Conservation (phyloP, 2,329 filamentous ascomycete genomes). For the Septoria linicola region DNA sequence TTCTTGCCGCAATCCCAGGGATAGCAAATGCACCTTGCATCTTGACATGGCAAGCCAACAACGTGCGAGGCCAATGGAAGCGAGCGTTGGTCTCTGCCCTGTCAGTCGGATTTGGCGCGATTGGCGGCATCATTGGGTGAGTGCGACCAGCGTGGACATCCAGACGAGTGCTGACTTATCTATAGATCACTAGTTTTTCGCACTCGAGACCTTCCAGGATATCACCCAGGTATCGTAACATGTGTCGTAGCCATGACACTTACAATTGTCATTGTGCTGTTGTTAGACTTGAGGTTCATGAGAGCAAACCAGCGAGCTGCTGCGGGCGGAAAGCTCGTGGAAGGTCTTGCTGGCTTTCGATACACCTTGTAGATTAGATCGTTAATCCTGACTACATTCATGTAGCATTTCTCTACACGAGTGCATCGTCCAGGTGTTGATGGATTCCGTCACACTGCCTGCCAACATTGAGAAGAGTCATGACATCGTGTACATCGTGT, state of each 20-base stretch:
- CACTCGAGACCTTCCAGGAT: constrained; percentile 22
- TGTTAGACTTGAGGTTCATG: constrained; percentile 22
- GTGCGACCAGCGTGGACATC: background rate
- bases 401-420: background rate
- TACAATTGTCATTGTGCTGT: constrained; percentile 22
- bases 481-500: background rate
- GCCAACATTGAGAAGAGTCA: no score
- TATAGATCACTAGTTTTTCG: constrained; percentile 22
- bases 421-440: no score
- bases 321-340: constrained; percentile 23
- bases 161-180: background rate
- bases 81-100: constrained; percentile 35
- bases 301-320: constrained; percentile 26
- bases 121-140: constrained; percentile 63
- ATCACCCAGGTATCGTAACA: constrained; percentile 24
- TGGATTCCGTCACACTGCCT: no score
- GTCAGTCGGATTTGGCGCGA: constrained; percentile 23
- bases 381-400: background rate
- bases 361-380: constrained; percentile 21
- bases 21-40: constrained; percentile 27
- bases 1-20: constrained; percentile 29
- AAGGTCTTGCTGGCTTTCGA: constrained; percentile 27
- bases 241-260: constrained; percentile 19
- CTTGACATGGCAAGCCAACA: constrained; percentile 42
- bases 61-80: constrained; percentile 55